A percentile compares a stretch with the other conserved stretches of the same genome.
Conservation (phyloP, 2,329 filamentous ascomycete species). For the Colletotrichum eleusines region DNA sequence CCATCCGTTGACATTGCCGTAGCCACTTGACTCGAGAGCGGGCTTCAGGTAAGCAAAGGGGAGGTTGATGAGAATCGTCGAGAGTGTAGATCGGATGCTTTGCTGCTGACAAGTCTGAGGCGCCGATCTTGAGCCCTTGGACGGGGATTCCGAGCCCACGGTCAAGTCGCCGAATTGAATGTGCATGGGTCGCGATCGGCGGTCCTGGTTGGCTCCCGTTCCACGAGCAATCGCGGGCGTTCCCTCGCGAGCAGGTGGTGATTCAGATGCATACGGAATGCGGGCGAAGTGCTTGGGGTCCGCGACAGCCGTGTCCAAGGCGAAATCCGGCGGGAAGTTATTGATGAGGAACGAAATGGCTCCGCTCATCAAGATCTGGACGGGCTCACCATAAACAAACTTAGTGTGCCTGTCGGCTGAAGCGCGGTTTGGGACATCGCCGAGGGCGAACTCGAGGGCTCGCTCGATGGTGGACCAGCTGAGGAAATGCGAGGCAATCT, state of each 20-base stretch:
- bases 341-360: conserved; percentile 70
- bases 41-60: conserved; percentile 76
- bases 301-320: conserved; percentile 62
- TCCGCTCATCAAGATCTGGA: conserved; percentile 65
- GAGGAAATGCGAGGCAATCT: conserved; percentile 68
- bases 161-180: conserved; percentile 80
- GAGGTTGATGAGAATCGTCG: conserved; percentile 76
- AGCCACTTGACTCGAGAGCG: conserved; percentile 71
- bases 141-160: conserved; percentile 46
- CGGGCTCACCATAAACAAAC: conserved; percentile 67
- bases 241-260: conserved; percentile 49
- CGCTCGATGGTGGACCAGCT: conserved; percentile 73
- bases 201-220: conserved; percentile 52
- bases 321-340: conserved; percentile 71
- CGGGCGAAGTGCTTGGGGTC: conserved; percentile 56
- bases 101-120: conserved; percentile 25
- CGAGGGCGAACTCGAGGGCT: conserved; percentile 70
- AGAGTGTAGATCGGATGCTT: conserved; percentile 64
- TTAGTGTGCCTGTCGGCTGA: conserved; percentile 51
- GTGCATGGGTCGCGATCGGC: conserved; percentile 67
- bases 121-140: conserved; percentile 46
- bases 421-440: conserved; percentile 46
- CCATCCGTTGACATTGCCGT: conserved; percentile 65
- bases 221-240: conserved; percentile 54
- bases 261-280: conserved; percentile 59